Evolutionary conservation across 768 basidiomycete genomes (phyloP), one percentile per base, ranked within the genome.

Genomic region (Hypsizygus marmoreus): DNA sequence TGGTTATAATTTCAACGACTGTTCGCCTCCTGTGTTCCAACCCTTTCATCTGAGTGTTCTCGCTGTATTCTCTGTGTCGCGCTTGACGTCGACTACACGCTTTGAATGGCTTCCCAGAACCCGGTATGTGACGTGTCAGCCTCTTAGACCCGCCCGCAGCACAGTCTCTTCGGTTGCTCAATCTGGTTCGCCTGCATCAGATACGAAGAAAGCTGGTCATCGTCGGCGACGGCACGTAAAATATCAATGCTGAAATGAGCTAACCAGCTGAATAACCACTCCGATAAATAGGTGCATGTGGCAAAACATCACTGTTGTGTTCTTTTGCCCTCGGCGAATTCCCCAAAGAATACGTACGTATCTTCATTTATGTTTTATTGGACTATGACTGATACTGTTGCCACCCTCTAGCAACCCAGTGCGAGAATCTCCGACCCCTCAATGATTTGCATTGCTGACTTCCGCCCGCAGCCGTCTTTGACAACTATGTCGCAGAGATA

Each of bases 401-500:
- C 40, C 39, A 26, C 41, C 32, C 54, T 45, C 39, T 58, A 82
- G 81, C 78, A 82, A 78, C 81, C 81, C 28, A 82, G 81, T 82
- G 61, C 54, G 76, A 58, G 43, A 58, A 50, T 35, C 40, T 44
- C 29, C 42, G 51, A 54, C 55, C 37, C 46, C 54, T 34, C 40
- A 30, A 29, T 45, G 38, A 25, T 49, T 23, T 33, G 42, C 43
- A 37, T 51, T 43, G 49, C 53, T 54, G 25, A 59, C 38, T 24
- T 40, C 49, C 42, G 40, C 52, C 44, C 50, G 29, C 66, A 95
- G 94, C 94, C 55, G 88, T 97, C 40, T 97, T 97, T 61, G 95
- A 97, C 69, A 99, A 98, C 63, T 97, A 95, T 70, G 95, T 98
- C 54, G 95, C 97, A 36, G 97, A 99, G 75, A 97, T 99, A 60